A percentile compares a stretch with the other conserved stretches of the same genome.
These are phyloP conservation scores for Stylonectria norvegica DNA, from an alignment of 2,329 filamentous ascomycete species.

Conservation along the genomic window DNA sequence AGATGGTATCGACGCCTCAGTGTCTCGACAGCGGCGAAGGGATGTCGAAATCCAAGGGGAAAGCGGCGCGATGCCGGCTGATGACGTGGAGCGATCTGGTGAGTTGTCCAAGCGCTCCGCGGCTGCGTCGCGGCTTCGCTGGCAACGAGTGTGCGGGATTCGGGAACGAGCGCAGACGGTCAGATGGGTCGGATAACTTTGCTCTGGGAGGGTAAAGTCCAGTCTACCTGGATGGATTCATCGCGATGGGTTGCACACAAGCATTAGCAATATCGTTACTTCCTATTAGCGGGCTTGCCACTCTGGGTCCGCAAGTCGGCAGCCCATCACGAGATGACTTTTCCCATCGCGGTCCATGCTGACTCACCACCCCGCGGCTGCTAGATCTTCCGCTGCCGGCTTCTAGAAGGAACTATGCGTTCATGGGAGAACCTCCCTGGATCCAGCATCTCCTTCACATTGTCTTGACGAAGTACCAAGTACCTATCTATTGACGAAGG, in stretches of 20 bases:
- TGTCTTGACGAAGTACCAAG: too few relatives aligned
- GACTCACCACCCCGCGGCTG: conserved; percentile 20
- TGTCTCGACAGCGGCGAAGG: conserved; percentile 6
- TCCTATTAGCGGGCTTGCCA: conserved; percentile 26
- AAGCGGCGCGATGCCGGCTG: conserved; percentile 12
- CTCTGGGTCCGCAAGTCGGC: conserved; percentile 27
- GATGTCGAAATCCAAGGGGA: conserved; percentile 7
- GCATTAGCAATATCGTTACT: conserved; percentile 19
- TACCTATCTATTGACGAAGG: too few relatives aligned
- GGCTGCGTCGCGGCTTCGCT: conserved; percentile 7
- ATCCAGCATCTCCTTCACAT: too few relatives aligned
- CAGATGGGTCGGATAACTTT: conserved; percentile 7
- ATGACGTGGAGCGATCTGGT: conserved; percentile 19
- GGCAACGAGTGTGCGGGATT: conserved; percentile 7
- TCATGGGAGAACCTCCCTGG: too few relatives aligned
- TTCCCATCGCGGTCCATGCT: conserved; percentile 23
- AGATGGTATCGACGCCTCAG: conserved; percentile 5
- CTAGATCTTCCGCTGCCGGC: conserved; percentile 22
- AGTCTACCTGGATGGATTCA: conserved; percentile 25
- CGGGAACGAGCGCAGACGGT: background rate
- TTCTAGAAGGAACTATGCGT: too few relatives aligned
- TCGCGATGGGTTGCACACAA: conserved; percentile 25
- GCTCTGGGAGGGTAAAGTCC: conserved; percentile 12
- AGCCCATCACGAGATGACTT: conserved; percentile 25
- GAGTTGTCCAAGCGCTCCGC: conserved; percentile 2